A percentile compares a stretch with the other conserved stretches of the same genome.
Evolutionary conservation across 495 filamentous ascomycete species (phyloP).

Genomic region (Penicillium parvum): DNA sequence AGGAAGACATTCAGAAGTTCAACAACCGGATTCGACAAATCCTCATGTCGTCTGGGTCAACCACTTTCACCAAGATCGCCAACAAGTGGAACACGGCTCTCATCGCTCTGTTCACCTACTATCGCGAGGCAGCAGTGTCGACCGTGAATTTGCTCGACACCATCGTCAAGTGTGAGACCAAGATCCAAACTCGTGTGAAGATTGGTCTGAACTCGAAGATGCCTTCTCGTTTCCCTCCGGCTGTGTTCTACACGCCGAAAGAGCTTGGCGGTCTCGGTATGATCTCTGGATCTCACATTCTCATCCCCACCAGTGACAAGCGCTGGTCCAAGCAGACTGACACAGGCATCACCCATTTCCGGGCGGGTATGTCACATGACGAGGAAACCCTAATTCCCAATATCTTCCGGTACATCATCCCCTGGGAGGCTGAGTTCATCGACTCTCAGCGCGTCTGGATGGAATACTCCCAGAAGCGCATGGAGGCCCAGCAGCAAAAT

Average conservation of each 20-base stretch:
- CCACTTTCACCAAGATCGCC: slow-evolving; percentile 99
- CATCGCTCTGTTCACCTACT: slow-evolving; percentile 99
- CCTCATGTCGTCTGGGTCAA: slow-evolving; percentile 97
- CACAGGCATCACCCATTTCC: slow-evolving; percentile 94
- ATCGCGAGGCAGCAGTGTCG: slow-evolving; percentile 96
- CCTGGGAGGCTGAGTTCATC: slow-evolving; percentile 99
- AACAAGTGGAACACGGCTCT: slow-evolving; percentile 99
- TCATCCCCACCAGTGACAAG: slow-evolving; percentile 97
- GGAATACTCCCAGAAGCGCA: slow-evolving; percentile 96
- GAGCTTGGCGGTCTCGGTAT: slow-evolving; percentile 97
- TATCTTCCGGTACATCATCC: slow-evolving; percentile 99
- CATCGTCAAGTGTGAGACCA: slow-evolving; percentile 99
- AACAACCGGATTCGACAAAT: slow-evolving; percentile 99
- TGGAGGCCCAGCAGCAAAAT: slow-evolving; percentile 97
- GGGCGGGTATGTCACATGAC: slow-evolving; percentile 96
- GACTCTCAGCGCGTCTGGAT: slow-evolving; percentile 99
- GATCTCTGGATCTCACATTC: slow-evolving; percentile 98
- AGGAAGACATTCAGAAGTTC: slow-evolving; percentile 98
- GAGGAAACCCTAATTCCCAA: slow-evolving; percentile 98
- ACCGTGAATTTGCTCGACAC: slow-evolving; percentile 95
- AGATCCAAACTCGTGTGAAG: slow-evolving; percentile 99
- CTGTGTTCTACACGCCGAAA: slow-evolving; percentile 99
- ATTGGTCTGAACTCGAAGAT: slow-evolving; percentile 99
- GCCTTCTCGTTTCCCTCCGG: slow-evolving; percentile 97
- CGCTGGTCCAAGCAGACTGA: slow-evolving; percentile 98